Percentiles rank a stretch among this genome's conserved stretches.
Conservation (phyloP, 2,329 filamentous ascomycete species). For the Cordyceps militaris region DNA sequence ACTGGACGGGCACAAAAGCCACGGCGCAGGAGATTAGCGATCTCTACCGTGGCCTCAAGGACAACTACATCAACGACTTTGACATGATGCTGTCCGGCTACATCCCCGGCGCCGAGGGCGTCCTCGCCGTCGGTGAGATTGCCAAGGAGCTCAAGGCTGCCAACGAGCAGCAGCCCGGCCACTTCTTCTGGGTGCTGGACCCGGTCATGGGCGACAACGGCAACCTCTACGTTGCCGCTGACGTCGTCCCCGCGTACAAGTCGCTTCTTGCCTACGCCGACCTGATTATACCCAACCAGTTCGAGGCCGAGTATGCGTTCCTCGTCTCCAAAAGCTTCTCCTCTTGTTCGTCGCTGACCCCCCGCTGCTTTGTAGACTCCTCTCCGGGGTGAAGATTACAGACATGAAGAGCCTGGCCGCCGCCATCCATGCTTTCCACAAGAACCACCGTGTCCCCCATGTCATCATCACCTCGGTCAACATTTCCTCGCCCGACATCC, state of each 20-base stretch:
- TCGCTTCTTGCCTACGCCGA: conserved; percentile 73
- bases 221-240: conserved; percentile 80
- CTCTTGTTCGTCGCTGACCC: background rate
- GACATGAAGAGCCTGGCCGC: conserved; percentile 64
- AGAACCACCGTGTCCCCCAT: conserved; percentile 70
- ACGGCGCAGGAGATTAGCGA: conserved; percentile 76
- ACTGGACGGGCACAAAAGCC: conserved; percentile 77
- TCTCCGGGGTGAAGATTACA: conserved; percentile 77
- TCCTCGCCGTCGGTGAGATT: conserved; percentile 78
- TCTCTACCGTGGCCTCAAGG: conserved; percentile 75
- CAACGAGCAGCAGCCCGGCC: conserved; percentile 55
- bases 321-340: background rate
- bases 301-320: conserved; percentile 73
- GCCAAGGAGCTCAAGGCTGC: conserved; percentile 70
- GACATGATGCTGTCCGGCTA: conserved; percentile 95
- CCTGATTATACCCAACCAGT: conserved; percentile 91
- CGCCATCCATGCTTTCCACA: conserved; percentile 73
- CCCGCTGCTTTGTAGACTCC: conserved; percentile 46
- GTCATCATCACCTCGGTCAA: conserved; percentile 88
- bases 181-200: conserved; percentile 95
- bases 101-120: conserved; percentile 77
- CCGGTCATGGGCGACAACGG: conserved; percentile 98
- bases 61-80: conserved; percentile 80
- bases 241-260: conserved; percentile 88
- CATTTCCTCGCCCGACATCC: conserved; percentile 48